Base-by-base conservation (phyloP, 176 grass and related monocot genomes). In the Eleusine coracana region DNA sequence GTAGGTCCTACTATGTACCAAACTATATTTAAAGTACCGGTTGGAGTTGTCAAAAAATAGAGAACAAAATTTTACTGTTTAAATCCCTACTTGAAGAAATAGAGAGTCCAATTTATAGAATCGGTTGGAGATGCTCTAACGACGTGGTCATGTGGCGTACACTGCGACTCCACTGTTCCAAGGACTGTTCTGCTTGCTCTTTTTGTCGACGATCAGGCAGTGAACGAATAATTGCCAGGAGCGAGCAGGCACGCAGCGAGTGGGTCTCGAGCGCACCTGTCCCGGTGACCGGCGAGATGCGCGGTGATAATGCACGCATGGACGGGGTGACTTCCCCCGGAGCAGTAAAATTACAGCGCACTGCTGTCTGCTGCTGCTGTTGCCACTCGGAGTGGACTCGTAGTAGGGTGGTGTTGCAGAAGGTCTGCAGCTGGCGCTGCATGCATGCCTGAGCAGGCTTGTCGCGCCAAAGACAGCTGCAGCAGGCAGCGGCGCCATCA, bases 301-400 rank as follows among this genome's bases (percentile, higher is more conserved):
- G 31, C 25, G 59, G 79, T 75, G 84, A 90, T 83, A 68, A 83
- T 87, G 74, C 74, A 31, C 69, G 83, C 84, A 73, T 83, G 83
- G 74, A 55, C 45, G 74, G 5, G 79, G 21, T 14, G 39, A n/a
- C 20, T 40, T 5, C 5, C 6, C 41, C 34, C 36, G 54, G 10
- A 20, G 31, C 72, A 54, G 71, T 36, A 74, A 74, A 61, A 61
- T 3, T 3, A 4, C 1, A 11, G 12, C 3, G 4, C 2, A n/a
- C 3, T 28, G 15, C 16, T 58, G 18, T n/a, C 31, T 11, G 67
- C 21, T 25, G 68, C 21, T n/a, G n/a, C n/a, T 16, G 41, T 8
- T 5, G 48, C 73, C 25, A 36, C 36, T 58, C 66, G 60, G 2
- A 38, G 81, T 54, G 61, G 46, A 8, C 40, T 63, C 4, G n/a